A percentile compares a stretch with the other conserved stretches of the same genome.
Conservation (phyloP, 75 land plant species). For the Selaginella tamariscina region DNA sequence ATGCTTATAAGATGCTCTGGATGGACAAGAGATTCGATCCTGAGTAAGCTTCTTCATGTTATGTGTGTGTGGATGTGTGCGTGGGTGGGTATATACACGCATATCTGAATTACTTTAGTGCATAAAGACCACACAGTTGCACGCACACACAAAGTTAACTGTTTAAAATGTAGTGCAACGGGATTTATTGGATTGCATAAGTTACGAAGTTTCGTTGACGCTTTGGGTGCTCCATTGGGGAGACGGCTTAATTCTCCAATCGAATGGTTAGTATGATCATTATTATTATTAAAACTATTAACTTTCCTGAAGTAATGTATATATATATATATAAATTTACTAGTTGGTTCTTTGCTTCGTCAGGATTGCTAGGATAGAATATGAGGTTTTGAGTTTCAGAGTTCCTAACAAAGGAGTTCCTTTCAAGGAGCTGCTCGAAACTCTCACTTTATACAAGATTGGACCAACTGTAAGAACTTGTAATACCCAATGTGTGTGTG, state of each 20-base stretch:
- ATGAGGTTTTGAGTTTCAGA: slow-evolving; percentile 24
- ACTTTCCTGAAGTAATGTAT: no score
- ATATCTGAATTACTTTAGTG: no score
- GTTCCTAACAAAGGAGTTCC: slow-evolving; percentile 22
- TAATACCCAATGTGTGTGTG: no score
- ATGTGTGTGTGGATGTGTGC: no score
- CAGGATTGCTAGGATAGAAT: slow-evolving; percentile 24
- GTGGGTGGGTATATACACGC: no score
- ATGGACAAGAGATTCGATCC: slow-evolving; percentile 20
- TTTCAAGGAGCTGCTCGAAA: slow-evolving; percentile 23
- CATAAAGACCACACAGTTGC: no score
- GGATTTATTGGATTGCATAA: slow-evolving; percentile 29
- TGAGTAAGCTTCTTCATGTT: no score
- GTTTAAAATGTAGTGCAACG: slow-evolving; percentile 14
- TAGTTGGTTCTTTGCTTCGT: background rate
- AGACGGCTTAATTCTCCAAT: slow-evolving; percentile 20
- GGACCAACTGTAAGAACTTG: slow-evolving; percentile 29
- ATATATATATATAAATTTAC: no score
- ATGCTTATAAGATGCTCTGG: slow-evolving; percentile 22
- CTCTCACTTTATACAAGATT: slow-evolving; percentile 26
- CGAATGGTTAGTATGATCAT: no score
- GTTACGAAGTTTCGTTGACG: slow-evolving; percentile 18
- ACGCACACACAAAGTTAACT: no score
- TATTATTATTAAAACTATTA: no score
- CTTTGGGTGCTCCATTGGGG: slow-evolving; percentile 26